Conservation (phyloP, 2,329 filamentous ascomycete genomes). For the Pestalotiopsis sp. region DNA sequence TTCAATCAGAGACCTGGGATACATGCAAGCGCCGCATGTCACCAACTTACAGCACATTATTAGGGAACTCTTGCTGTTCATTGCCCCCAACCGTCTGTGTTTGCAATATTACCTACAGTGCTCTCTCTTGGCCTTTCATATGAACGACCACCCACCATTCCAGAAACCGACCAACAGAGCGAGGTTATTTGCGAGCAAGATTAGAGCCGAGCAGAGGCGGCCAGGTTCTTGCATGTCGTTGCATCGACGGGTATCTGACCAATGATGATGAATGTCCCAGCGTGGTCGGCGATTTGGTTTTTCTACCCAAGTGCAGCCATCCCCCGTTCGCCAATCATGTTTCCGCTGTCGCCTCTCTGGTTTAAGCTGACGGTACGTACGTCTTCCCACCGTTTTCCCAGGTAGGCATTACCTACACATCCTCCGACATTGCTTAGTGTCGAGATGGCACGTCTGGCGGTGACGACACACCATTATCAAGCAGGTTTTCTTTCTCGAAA, state of each 20-base stretch:
- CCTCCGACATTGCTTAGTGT: too few relatives aligned
- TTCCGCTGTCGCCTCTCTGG: neutral
- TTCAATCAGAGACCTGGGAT: neutral
- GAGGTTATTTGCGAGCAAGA: neutral
- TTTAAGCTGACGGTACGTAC: neutral
- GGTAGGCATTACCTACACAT: too few relatives aligned
- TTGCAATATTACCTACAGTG: neutral
- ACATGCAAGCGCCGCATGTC: neutral
- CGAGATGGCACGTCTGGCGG: neutral
- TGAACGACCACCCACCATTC: neutral
- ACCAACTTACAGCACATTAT: neutral
- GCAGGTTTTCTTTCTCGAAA: neutral
- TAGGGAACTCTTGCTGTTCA: neutral
- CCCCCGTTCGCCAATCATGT: slow-evolving; percentile 17
- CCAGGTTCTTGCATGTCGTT: neutral
- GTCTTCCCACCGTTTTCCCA: neutral
- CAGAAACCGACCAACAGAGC: neutral
- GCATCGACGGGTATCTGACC: slow-evolving; percentile 13
- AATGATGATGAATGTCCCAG: slow-evolving; percentile 8
- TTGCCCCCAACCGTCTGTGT: neutral
- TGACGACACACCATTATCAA: neutral
- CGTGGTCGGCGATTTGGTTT: slow-evolving; percentile 17
- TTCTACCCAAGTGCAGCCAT: slow-evolving; percentile 16
- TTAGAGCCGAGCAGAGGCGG: neutral
- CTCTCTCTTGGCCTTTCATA: neutral